phyloP scores from a whole-genome alignment of 2,329 filamentous ascomycete genomes.

The Exophiala calicioides region DNA sequence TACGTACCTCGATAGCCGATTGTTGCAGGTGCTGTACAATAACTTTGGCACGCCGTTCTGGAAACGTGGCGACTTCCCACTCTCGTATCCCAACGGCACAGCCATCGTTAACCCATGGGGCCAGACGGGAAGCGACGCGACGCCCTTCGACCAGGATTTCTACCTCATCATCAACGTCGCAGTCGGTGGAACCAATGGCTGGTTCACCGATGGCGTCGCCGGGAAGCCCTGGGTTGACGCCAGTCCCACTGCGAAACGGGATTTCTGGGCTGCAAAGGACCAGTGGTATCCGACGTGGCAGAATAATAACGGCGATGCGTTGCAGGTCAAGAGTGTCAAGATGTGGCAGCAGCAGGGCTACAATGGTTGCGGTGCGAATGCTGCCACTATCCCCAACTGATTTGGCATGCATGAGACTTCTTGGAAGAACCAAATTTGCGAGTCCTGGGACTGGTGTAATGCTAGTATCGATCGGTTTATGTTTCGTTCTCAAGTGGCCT shows the following conservation, averaged over 20 bases:
- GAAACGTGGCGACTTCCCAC: slow-evolving; percentile 67
- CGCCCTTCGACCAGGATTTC: slow-evolving; percentile 75
- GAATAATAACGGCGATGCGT: slow-evolving; percentile 55
- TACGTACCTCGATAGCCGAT: slow-evolving; percentile 78
- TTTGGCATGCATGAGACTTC: no score
- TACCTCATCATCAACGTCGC: slow-evolving; percentile 75
- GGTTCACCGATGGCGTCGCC: slow-evolving; percentile 72
- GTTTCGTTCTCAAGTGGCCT: no score
- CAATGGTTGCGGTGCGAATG: slow-evolving; percentile 1
- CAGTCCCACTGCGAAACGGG: slow-evolving; percentile 65
- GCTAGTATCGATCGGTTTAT: no score
- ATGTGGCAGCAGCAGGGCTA: slow-evolving; percentile 60
- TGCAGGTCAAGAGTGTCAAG: slow-evolving; percentile 68
- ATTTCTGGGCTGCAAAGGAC: slow-evolving; percentile 72
- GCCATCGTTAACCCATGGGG: slow-evolving; percentile 65
- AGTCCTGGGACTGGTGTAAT: no score
- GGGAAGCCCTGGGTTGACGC: slow-evolving; percentile 79
- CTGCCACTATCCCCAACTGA: no score
- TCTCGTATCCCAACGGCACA: slow-evolving; percentile 65
- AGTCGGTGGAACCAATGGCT: slow-evolving; percentile 77
- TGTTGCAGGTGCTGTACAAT: slow-evolving; percentile 78
- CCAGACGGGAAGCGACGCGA: slow-evolving; percentile 59
- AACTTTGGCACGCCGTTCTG: slow-evolving; percentile 71
- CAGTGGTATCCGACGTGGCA: slow-evolving; percentile 73
- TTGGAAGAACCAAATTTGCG: no score